Evolutionary conservation across 352 stramenopile species (phyloP).

Genomic region (Blastocystis sp.): DNA sequence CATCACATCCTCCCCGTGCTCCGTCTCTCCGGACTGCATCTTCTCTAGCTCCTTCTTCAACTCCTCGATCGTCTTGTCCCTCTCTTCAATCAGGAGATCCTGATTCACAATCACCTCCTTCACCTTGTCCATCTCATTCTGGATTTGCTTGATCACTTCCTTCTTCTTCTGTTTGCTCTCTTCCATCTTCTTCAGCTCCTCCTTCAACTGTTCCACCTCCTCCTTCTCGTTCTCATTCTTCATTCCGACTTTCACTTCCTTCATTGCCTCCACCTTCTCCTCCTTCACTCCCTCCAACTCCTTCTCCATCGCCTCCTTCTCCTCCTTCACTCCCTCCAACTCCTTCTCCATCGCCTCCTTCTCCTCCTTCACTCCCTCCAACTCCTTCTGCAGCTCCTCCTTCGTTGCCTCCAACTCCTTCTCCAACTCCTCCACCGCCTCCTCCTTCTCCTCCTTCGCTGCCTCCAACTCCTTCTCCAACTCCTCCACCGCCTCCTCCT

Average conservation of each 20-base stretch:
- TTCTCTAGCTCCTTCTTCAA: neutral
- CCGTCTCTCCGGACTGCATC: neutral
- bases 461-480: constrained; percentile 19
- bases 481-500: neutral
- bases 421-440: neutral
- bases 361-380: too few relatives aligned
- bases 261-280: neutral
- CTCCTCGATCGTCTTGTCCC: neutral
- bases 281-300: neutral
- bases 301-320: neutral
- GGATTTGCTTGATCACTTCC: neutral
- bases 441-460: constrained; percentile 24
- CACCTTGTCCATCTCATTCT: constrained; percentile 1
- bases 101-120: constrained; percentile 1
- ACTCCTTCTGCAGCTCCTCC: neutral
- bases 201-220: neutral
- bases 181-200: neutral
- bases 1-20: neutral
- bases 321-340: constrained; percentile 2
- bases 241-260: neutral
- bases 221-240: constrained; percentile 3
- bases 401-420: neutral
- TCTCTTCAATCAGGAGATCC: neutral
- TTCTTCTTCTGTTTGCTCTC: neutral
- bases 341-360: too few relatives aligned